These are phyloP conservation scores for Penicillium italicum DNA, from an alignment of 2,329 filamentous ascomycete species.

Conservation along the genomic window DNA sequence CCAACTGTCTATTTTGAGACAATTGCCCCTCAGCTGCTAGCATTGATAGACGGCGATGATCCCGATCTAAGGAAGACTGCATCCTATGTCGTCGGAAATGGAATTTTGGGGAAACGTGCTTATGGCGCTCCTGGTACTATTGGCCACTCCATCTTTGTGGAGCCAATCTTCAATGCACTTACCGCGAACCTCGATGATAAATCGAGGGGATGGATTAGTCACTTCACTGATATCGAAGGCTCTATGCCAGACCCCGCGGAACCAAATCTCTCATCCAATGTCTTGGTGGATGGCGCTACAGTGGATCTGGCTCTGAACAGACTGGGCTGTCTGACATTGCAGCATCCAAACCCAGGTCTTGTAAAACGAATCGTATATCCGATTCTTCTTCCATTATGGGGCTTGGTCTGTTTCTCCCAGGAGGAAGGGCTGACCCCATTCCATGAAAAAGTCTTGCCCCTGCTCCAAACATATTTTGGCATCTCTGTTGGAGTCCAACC, in stretches of 20 bases:
- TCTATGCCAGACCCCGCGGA: neutral
- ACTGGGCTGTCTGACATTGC: slow-evolving; percentile 35
- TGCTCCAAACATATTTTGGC: slow-evolving; percentile 42
- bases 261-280: slow-evolving; percentile 3
- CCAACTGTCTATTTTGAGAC: slow-evolving; percentile 35
- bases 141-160: slow-evolving; percentile 42
- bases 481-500: slow-evolving; percentile 37
- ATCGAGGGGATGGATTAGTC: slow-evolving; percentile 29
- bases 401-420: slow-evolving; percentile 37
- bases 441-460: slow-evolving; percentile 29
- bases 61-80: slow-evolving; percentile 41
- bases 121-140: slow-evolving; percentile 41
- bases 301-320: slow-evolving; percentile 35
- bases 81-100: slow-evolving; percentile 43
- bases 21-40: slow-evolving; percentile 41
- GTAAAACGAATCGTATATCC: slow-evolving; percentile 42
- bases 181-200: slow-evolving; percentile 30
- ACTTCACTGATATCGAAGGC: slow-evolving; percentile 19
- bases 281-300: slow-evolving; percentile 27
- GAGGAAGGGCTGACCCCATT: slow-evolving; percentile 26
- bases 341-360: slow-evolving; percentile 44
- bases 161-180: slow-evolving; percentile 40
- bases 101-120: slow-evolving; percentile 41
- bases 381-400: slow-evolving; percentile 43
- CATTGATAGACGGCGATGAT: slow-evolving; percentile 41